These are phyloP conservation scores for Cladorrhinum sp. DNA, from an alignment of 2,329 filamentous ascomycete species.

Conservation along the genomic window DNA sequence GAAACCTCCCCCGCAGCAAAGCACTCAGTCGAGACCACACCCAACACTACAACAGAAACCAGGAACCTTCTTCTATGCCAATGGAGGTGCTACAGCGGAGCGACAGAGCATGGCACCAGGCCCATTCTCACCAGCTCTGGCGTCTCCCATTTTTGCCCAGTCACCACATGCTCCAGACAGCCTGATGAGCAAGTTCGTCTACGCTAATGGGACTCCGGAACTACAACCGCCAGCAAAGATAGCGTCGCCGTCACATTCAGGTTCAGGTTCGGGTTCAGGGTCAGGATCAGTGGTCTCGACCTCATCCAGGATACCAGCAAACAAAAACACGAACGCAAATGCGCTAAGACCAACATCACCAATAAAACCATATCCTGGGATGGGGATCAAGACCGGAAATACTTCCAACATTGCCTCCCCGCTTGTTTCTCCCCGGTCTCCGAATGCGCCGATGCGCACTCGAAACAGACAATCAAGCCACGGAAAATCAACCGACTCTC, in stretches of 20 bases:
- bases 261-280: conserved; percentile 28
- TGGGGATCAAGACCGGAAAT: conserved; percentile 14
- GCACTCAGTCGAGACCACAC: conserved; percentile 28
- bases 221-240: conserved; percentile 36
- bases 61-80: conserved; percentile 57
- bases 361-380: conserved; percentile 39
- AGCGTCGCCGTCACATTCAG: conserved; percentile 31
- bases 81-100: conserved; percentile 42
- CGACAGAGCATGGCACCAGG: conserved; percentile 36
- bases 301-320: conserved; percentile 41
- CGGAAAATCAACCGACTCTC: conserved; percentile 42
- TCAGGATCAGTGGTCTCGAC: conserved; percentile 47
- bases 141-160: conserved; percentile 19
- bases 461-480: conserved; percentile 31
- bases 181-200: conserved; percentile 66
- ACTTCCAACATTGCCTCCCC: conserved; percentile 1
- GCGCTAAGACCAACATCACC: conserved; percentile 51
- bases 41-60: conserved; percentile 36
- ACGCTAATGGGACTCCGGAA: conserved; percentile 65
- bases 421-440: conserved; percentile 20
- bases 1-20: conserved; percentile 35
- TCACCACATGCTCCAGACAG: conserved; percentile 27
- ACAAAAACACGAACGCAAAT: conserved; percentile 36
- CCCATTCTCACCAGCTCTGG: conserved; percentile 33
- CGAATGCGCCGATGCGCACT: conserved; percentile 21